Base-by-base conservation (phyloP, 192 early-diverging fungal genomes). In the Backusella morwellensis region DNA sequence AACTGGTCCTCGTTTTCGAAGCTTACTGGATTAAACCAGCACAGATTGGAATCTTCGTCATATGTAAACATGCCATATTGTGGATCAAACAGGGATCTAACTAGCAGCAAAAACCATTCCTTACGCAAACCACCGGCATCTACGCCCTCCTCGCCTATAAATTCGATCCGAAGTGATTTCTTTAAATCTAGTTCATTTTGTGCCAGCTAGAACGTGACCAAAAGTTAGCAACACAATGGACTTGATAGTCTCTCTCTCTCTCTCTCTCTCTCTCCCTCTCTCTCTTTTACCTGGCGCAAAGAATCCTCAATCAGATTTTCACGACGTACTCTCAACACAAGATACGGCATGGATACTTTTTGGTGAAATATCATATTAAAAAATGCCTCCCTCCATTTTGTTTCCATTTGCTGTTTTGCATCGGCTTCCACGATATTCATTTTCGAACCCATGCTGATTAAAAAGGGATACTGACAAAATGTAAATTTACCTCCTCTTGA, bases 81-180 rank as follows among this genome's bases (percentile, higher is more conserved):
- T 19, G 95, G 94, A 86, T 97, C 96, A 88, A 99, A 95, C 32
- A 99, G 85, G 40, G 97, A 92, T 14, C 96, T 88, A 6, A 98
- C 89, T 14, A 99, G 88, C 40, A 99, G 87, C 72, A 97, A 85
- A 76, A 99, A 97, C 97, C 97, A 99, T 70, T 99, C 97, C 72
- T 99, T 99, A 38, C 95, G 90, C 26, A 99, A 82, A 0, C 97
- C 97, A 44, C 97, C 97, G n/a, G 93, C 96, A 84, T 98, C 97
- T 6, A 99, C 90, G 4, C 96, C 97, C 66, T 96, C 96, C 83
- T 98, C 97, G 4, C 92, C 97, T 35, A 93, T 87, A 89, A 98
- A 98, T 75, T 94, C 89, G 50, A 98, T 93, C n/a, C 92, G 86
- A 8, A 98, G 83, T 17, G 95, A 93, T 82, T 98, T 98, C 73